These are phyloP conservation scores for Pelargonium nanum DNA, from an alignment of 345 rosid species.

Conservation along the genomic window DNA sequence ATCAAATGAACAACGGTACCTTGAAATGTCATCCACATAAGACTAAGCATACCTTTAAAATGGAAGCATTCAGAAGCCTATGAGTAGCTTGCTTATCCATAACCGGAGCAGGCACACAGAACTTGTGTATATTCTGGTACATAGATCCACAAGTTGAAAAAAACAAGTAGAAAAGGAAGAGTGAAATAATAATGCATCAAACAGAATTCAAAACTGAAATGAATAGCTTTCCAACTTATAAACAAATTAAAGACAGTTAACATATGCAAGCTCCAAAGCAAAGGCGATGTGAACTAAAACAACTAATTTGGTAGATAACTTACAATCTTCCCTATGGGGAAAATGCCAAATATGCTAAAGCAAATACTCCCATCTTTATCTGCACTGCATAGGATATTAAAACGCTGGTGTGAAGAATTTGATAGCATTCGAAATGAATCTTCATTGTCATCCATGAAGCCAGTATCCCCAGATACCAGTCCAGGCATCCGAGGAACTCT, in stretches of 20 bases:
- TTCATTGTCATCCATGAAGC: slow-evolving; percentile 68
- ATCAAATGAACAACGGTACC: too few species aligned
- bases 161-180: slow-evolving; percentile 11
- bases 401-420: slow-evolving; percentile 61
- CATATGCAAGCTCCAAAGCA: not conserved
- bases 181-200: not conserved
- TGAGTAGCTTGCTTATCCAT: slow-evolving; percentile 28
- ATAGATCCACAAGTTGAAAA: slow-evolving; percentile 13
- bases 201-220: not conserved
- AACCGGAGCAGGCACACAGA: slow-evolving; percentile 33
- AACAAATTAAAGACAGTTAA: not conserved
- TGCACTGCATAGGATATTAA: slow-evolving; percentile 82
- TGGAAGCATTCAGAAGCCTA: slow-evolving; percentile 45
- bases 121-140: slow-evolving; percentile 64
- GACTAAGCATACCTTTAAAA: slow-evolving; percentile 40
- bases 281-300: not conserved
- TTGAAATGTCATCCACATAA: too few species aligned
- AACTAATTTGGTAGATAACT: slow-evolving; percentile 20
- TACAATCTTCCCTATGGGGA: slow-evolving; percentile 83
- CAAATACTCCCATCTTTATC: slow-evolving; percentile 76
- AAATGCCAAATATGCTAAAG: slow-evolving; percentile 88
- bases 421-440: slow-evolving; percentile 78
- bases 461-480: slow-evolving; percentile 68
- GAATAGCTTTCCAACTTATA: not conserved
- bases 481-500: slow-evolving; percentile 75